These are phyloP conservation scores for Turnera subulata DNA, from an alignment of 345 rosid genomes.

Conservation along the genomic window DNA sequence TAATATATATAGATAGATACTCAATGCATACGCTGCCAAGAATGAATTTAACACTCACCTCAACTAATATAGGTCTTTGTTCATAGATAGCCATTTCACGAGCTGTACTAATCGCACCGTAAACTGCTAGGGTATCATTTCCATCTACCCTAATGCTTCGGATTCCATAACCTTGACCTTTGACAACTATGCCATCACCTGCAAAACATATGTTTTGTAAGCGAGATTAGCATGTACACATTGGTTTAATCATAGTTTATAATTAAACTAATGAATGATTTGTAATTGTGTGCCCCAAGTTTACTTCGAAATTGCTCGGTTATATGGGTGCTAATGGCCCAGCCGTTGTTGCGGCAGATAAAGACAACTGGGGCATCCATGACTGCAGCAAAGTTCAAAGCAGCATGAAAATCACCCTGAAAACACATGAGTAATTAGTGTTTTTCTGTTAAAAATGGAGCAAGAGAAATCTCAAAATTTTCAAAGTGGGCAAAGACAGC, in stretches of 20 bases:
- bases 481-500: too few species aligned
- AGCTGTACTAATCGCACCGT: slow-evolving; percentile 65
- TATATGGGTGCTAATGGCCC: slow-evolving; percentile 83
- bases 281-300: slow-evolving; percentile 6
- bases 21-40: too few species aligned
- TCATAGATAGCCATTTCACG: slow-evolving; percentile 67
- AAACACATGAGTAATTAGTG: slow-evolving; percentile 9
- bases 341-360: slow-evolving; percentile 81
- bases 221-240: too few species aligned
- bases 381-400: slow-evolving; percentile 68
- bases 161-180: slow-evolving; percentile 83
- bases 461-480: too few species aligned
- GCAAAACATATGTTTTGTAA: background rate
- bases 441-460: too few species aligned
- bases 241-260: too few species aligned
- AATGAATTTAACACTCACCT: too few species aligned
- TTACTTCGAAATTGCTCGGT: slow-evolving; percentile 88
- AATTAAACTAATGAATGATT: too few species aligned
- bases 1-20: too few species aligned
- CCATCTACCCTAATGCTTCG: slow-evolving; percentile 88
- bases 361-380: slow-evolving; percentile 77
- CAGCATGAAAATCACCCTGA: slow-evolving; percentile 88
- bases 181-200: slow-evolving; percentile 87
- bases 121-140: slow-evolving; percentile 83
- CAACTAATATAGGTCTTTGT: slow-evolving; percentile 73